Conservation (phyloP, 495 filamentous ascomycete genomes). For the Ascodesmis nigricans region DNA sequence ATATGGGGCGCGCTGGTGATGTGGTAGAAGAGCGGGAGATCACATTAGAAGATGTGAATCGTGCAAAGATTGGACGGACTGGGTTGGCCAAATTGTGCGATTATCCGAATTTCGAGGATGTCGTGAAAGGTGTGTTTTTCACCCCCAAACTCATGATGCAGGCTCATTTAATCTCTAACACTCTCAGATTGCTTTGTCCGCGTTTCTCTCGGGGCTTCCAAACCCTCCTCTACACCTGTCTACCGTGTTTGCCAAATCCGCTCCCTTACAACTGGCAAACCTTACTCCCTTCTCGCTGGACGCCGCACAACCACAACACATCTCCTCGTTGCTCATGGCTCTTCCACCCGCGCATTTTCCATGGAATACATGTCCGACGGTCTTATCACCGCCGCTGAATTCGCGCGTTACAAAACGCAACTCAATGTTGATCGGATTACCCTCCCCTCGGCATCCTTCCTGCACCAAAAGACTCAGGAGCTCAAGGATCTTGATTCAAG, state of each 20-base stretch:
- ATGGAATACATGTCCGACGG: conserved; percentile 67
- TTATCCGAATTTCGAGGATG: conserved; percentile 65
- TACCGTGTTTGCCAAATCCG: too few species aligned
- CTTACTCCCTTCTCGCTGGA: conserved; percentile 51
- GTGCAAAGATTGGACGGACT: conserved; percentile 54
- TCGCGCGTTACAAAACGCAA: conserved; percentile 57
- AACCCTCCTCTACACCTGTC: too few species aligned
- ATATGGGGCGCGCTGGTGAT: conserved; percentile 46
- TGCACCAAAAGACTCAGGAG: conserved; percentile 51
- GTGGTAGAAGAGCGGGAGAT: conserved; percentile 30
- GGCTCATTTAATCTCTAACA: too few species aligned
- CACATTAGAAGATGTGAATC: conserved; percentile 58
- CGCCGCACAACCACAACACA: conserved; percentile 60
- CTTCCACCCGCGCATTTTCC: conserved; percentile 52
- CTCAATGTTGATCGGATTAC: conserved; percentile 47
- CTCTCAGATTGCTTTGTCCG: too few species aligned
- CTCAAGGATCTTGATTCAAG: conserved; percentile 62
- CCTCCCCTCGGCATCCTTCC: conserved; percentile 41
- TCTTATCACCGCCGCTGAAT: conserved; percentile 56
- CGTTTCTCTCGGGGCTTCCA: too few species aligned
- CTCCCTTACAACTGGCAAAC: conserved; percentile 50
- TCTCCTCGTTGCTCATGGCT: conserved; percentile 49
- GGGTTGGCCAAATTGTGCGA: conserved; percentile 75
- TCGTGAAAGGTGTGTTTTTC: conserved; percentile 54
- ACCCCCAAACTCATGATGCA: too few species aligned